Conservation (phyloP, 1,139 yeast species). For the Yamadazyma taylorii region DNA sequence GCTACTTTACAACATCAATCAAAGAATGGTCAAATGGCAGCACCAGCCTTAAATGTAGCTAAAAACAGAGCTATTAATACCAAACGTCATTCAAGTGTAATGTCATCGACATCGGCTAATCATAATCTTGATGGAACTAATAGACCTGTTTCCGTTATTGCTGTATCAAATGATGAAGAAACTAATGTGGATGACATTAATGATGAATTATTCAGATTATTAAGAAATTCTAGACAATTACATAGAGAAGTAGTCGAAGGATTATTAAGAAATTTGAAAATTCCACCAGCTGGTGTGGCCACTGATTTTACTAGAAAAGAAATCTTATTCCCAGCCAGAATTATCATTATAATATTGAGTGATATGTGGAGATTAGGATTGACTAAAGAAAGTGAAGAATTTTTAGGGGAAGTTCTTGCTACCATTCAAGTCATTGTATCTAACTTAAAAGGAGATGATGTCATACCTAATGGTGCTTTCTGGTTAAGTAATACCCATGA, state of each 20-base stretch:
- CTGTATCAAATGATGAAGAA: slow-evolving; percentile 55
- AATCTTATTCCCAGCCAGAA: slow-evolving; percentile 94
- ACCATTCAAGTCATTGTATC: slow-evolving; percentile 82
- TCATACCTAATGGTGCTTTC: slow-evolving; percentile 91
- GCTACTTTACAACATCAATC: slow-evolving; percentile 48
- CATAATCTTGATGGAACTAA: slow-evolving; percentile 35
- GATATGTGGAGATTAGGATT: slow-evolving; percentile 99
- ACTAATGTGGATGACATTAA: slow-evolving; percentile 67
- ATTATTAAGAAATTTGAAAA: slow-evolving; percentile 79
- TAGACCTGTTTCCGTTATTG: slow-evolving; percentile 61
- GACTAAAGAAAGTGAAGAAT: slow-evolving; percentile 88
- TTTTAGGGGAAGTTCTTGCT: slow-evolving; percentile 85
- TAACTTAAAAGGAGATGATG: slow-evolving; percentile 75
- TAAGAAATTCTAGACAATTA: slow-evolving; percentile 77
- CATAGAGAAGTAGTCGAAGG: slow-evolving; percentile 89
- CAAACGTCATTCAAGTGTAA: slow-evolving; percentile 42
- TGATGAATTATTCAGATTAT: slow-evolving; percentile 66
- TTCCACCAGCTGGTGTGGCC: slow-evolving; percentile 83
- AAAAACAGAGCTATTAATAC: slow-evolving; percentile 31
- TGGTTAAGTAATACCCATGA: slow-evolving; percentile 98
- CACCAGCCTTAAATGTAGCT: slow-evolving; percentile 22
- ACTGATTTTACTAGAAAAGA: slow-evolving; percentile 85
- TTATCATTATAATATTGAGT: slow-evolving; percentile 84
- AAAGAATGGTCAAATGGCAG: slow-evolving; percentile 10
- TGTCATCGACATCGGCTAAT: slow-evolving; percentile 18